Evolutionary conservation across 495 filamentous ascomycete genomes (phyloP).

Genomic region (Aspergillus ostianus): DNA sequence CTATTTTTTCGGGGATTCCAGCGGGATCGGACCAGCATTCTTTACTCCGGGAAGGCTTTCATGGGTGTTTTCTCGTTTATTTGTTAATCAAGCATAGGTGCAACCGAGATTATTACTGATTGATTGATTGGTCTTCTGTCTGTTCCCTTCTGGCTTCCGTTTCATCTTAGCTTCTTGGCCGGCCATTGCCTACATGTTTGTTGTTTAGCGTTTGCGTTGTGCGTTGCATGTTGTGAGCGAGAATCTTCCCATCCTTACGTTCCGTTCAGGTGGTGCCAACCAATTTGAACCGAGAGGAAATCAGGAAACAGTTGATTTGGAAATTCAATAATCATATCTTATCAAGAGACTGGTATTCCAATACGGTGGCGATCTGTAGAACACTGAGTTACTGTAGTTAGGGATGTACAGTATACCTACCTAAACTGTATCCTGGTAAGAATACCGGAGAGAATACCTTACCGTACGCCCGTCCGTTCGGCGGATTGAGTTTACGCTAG

Average conservation of each 20-base stretch:
- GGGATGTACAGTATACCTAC: too few relatives aligned
- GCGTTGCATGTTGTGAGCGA: slow-evolving; percentile 36
- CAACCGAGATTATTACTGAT: slow-evolving; percentile 8
- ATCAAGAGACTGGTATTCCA: too few relatives aligned
- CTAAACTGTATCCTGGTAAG: too few relatives aligned
- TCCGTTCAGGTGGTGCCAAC: slow-evolving; percentile 9
- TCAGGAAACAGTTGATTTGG: slow-evolving; percentile 5
- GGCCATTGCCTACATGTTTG: slow-evolving; percentile 1
- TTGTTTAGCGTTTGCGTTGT: slow-evolving; percentile 34
- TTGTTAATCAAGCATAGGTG: slow-evolving; percentile 5
- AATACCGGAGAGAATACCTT: too few relatives aligned
- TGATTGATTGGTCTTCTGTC: neutral
- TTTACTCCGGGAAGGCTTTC: neutral
- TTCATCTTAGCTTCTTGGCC: neutral
- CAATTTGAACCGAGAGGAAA: slow-evolving; percentile 8
- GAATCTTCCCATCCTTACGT: slow-evolving; percentile 12
- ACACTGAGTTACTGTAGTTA: too few relatives aligned
- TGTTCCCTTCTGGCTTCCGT: neutral
- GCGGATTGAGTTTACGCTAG: neutral
- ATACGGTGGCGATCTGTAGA: too few relatives aligned
- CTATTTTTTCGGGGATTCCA: neutral
- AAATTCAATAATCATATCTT: neutral
- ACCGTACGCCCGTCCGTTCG: neutral
- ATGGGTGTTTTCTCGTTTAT: neutral
- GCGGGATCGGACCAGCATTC: neutral